Evolutionary conservation across 148 eudicot genomes (phyloP).

Genomic region (Camellia granthamiana): DNA sequence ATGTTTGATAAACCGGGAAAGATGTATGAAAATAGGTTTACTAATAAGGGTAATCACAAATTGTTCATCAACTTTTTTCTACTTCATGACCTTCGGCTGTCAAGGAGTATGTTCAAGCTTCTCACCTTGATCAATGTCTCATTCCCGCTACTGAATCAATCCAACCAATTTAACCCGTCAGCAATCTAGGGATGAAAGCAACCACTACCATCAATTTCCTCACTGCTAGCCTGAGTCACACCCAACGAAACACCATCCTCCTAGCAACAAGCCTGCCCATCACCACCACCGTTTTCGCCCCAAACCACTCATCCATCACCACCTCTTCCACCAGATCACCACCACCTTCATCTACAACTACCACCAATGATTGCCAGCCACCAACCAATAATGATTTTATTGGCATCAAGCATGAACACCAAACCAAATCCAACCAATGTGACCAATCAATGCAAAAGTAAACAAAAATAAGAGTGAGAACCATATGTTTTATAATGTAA

Average conservation of each 20-base stretch:
- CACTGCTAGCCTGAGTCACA: neutral
- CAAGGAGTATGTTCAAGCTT: no score
- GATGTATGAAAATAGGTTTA: no score
- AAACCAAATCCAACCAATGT: neutral
- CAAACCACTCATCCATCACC: neutral
- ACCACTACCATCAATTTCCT: constrained; percentile 1
- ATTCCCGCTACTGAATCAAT: neutral
- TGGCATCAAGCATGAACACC: neutral
- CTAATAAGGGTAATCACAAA: no score
- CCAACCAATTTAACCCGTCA: neutral
- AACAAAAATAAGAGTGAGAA: neutral
- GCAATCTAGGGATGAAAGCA: neutral
- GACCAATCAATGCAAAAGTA: neutral
- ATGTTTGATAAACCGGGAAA: no score
- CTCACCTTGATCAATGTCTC: no score
- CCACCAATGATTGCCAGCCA: neutral
- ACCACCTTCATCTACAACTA: neutral
- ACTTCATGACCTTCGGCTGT: no score
- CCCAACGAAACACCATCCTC: neutral
- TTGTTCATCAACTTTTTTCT: no score
- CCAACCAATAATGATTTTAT: neutral
- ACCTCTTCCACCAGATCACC: neutral
- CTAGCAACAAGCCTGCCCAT: neutral
- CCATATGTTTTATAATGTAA: neutral
- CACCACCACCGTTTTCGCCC: neutral